phyloP scores from a whole-genome alignment of 2,329 filamentous ascomycete species.

The Ampelomyces quisqualis region DNA sequence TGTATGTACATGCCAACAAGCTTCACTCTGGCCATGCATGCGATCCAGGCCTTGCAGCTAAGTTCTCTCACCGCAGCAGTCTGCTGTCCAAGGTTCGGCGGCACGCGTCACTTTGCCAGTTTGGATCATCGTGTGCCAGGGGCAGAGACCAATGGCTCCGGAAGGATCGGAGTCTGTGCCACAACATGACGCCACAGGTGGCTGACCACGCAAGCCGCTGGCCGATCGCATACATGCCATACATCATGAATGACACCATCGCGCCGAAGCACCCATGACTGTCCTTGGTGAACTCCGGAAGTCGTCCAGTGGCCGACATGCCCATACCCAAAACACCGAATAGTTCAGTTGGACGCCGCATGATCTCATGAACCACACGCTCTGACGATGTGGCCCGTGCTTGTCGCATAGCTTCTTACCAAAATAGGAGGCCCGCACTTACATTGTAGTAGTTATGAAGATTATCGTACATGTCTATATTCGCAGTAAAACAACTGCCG shows the following conservation, averaged over 20 bases:
- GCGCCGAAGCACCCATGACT: not conserved
- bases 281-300: constrained; percentile 7
- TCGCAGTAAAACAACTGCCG: not conserved
- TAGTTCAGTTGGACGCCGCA: too few relatives aligned
- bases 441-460: too few relatives aligned
- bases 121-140: not conserved
- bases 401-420: too few relatives aligned
- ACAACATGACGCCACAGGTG: constrained; percentile 7
- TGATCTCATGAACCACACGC: too few relatives aligned
- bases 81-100: constrained; percentile 6
- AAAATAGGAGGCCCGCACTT: too few relatives aligned
- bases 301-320: too few relatives aligned
- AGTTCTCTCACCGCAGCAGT: constrained; percentile 6
- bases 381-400: too few relatives aligned
- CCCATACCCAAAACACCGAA: too few relatives aligned
- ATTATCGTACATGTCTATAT: not conserved
- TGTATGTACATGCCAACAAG: not conserved
- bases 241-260: constrained; percentile 19
- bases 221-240: too few relatives aligned
- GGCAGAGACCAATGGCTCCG: constrained; percentile 3
- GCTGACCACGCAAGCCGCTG: constrained; percentile 14
- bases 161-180: not conserved
- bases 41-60: constrained; percentile 10
- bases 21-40: constrained; percentile 3
- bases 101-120: constrained; percentile 10